Conservation (phyloP, 306 rosid genomes). For the Gillenia trifoliata region DNA sequence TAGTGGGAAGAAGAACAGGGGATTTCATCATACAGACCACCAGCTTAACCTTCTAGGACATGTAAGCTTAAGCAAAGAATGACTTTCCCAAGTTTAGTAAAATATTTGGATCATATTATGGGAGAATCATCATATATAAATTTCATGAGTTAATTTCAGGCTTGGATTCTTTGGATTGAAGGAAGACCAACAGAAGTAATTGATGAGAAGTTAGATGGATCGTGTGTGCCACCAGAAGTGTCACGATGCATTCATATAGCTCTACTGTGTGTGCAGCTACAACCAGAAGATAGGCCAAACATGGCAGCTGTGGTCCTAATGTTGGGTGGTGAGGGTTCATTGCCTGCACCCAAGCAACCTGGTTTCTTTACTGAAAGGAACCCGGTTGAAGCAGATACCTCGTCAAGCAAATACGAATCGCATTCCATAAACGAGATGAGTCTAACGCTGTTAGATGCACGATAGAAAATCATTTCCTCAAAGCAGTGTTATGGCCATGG, state of each 20-base stretch:
- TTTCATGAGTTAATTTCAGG: conserved; percentile 1
- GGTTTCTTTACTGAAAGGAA: conserved; percentile 7
- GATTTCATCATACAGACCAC: conserved; percentile 8
- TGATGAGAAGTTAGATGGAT: conserved; percentile 1
- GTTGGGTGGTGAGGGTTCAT: conserved; percentile 7
- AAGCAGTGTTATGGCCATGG: no score
- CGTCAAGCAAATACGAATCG: no score
- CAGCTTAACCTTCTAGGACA: conserved; percentile 20
- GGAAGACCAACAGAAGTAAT: conserved; percentile 4
- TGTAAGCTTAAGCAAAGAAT: not conserved
- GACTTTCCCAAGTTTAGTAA: no score
- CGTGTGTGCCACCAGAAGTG: not conserved
- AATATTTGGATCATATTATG: no score
- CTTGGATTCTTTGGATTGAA: conserved; percentile 24
- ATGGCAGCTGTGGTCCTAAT: conserved; percentile 24
- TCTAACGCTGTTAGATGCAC: no score
- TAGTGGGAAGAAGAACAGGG: conserved; percentile 24
- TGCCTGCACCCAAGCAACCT: conserved; percentile 20
- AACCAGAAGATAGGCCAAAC: conserved; percentile 23
- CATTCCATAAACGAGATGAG: no score
- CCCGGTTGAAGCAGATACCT: no score
- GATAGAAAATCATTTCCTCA: no score
- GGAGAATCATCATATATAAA: no score
- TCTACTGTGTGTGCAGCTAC: conserved; percentile 14
- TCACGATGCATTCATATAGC: conserved; percentile 20